Evolutionary conservation across 23 red algal genomes (phyloP), one percentile per base, ranked within the genome.

Genomic region (Gracilaria gracilis): DNA sequence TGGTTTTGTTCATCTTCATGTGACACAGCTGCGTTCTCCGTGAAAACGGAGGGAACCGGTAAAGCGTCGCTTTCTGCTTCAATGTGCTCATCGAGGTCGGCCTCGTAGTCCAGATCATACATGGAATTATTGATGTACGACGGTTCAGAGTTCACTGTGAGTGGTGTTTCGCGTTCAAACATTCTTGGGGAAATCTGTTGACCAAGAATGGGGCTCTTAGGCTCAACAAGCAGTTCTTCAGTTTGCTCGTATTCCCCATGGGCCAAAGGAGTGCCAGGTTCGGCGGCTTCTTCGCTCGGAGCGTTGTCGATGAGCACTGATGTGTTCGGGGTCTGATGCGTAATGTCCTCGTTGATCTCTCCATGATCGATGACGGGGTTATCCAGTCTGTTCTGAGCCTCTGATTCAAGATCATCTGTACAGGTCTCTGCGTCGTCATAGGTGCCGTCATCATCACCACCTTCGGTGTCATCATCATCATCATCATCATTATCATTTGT

Each of bases 181-280:
- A 49, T 13, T 50, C 20, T 11, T 20, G 46, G 11, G 50, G 42
- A 31, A 31, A 31, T 77, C 9, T 46, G 72, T 77, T 77, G 72
- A 23, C 72, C 12, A 51, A 77, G 38, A 50, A 77, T 51, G 4
- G 72, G 72, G 42, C 72, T 77, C 42, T 37, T 77, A 33, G 72
- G 72, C 72, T 77, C 31, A 51, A 77, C 3, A 27, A 77, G 72
- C 23, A 49, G 11, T 51, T 77, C 72, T 12, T 46, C 38, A 20
- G 0, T 77, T 77, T 77, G 72, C 72, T 77, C 72, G 46, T 77
- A 77, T 46, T 77, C 46, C 23, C 72, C 72, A 27, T 50, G 1
- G 20, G 50, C 21, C 39, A 46, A 37, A 51, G 38, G 39, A 28
- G 23, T 77, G 20, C 72, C 72, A 25, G 19, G 12, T 12, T 50